These are phyloP conservation scores for Aspergillus vadensis DNA, from an alignment of 2,329 filamentous ascomycete genomes.

Conservation along the genomic window DNA sequence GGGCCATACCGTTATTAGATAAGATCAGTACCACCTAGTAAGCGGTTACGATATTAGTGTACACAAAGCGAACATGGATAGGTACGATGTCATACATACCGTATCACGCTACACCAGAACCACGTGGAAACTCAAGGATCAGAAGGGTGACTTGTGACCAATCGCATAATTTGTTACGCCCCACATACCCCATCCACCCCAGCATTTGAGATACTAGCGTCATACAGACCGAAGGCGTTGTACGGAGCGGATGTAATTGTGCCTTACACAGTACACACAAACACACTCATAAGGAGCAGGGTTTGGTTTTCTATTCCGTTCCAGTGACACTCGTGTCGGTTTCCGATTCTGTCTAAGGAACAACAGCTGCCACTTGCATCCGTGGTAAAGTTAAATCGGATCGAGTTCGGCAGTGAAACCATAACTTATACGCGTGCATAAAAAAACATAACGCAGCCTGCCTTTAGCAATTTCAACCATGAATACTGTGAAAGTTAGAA, in stretches of 20 bases:
- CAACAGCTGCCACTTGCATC: not conserved
- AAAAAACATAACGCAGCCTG: no score
- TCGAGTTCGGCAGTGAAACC: not conserved
- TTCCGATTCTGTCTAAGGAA: constrained; percentile 1
- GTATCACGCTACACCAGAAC: constrained; percentile 18
- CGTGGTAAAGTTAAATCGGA: not conserved
- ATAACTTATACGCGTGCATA: not conserved
- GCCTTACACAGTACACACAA: not conserved
- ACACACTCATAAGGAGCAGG: no score
- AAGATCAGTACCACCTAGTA: not conserved
- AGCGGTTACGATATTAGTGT: not conserved
- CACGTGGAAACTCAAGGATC: constrained; percentile 26
- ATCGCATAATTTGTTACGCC: constrained; percentile 17
- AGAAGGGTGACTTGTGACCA: constrained; percentile 15
- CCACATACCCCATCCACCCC: constrained; percentile 18
- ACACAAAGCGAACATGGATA: constrained; percentile 2
- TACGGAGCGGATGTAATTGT: not conserved
- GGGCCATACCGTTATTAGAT: not conserved
- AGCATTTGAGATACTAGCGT: constrained; percentile 19
- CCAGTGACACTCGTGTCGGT: not conserved
- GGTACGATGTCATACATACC: constrained; percentile 10
- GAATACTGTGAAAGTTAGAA: not conserved
- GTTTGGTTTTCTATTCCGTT: not conserved
- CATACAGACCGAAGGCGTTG: constrained; percentile 2
- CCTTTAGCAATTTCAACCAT: not conserved